Evolutionary conservation across 768 basidiomycete genomes (phyloP), one percentile per base, ranked within the genome.

Genomic region (Amanita fuliginea): DNA sequence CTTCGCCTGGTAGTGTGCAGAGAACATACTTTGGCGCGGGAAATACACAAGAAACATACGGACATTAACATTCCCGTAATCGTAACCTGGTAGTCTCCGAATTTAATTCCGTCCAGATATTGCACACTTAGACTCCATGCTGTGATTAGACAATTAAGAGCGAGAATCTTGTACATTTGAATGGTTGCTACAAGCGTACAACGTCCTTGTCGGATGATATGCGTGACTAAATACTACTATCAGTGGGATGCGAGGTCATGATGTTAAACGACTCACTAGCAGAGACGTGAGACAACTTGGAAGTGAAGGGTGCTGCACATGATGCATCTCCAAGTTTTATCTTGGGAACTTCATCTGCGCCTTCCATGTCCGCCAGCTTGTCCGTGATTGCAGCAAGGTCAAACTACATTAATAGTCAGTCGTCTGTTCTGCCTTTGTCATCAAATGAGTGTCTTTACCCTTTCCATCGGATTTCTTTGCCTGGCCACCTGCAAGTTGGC

Each of bases 131-230:
- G 72, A 62, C 90, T 94, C 69, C 95, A 98, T n/a, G 96, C 96
- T 3, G 94, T 95, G 66, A 98, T 99, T 36, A 99, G 72, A 61
- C 96, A 98, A 62, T 98, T 99, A 49, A 99, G 70, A 1, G 95
- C 96, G 33, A 99, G 73, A 56, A 99, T 99, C 72, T 97, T 96
- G 80, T 97, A 99, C 96, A 99, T 99, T 68, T 99, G 96, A 47
- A 95, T 86, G 3, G 96, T 99, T 2, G 96, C 96, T 40, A 98
- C 96, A 14, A 99, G 80, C 1, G 96, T 99, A 71, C 96, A 98
- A 24, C 96, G 89, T 19, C 96, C 96, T 67, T 98, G 96, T 16
- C 96, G 82, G 56, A 99, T 96, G 63, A 99, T 97, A 62, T 95
- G 93, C 16, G 89, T 86, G 59, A 99, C 92, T 94, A 41, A 41